Evolutionary conservation across 2,329 filamentous ascomycete genomes (phyloP), one percentile per base, ranked within the genome.

Genomic region (Huntiella omanensis): DNA sequence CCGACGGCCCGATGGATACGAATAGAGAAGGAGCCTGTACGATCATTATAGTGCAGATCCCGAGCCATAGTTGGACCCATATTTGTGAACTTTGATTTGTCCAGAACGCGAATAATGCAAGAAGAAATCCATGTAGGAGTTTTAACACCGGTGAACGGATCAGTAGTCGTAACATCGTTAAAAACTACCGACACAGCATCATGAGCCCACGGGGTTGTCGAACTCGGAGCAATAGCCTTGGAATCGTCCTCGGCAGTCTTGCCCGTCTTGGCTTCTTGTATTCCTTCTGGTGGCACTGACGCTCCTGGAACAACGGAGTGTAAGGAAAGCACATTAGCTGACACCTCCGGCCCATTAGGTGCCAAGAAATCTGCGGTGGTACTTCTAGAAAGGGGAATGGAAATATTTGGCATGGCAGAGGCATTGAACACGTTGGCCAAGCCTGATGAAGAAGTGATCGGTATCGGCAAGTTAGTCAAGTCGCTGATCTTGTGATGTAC

Each of bases 1-100:
- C 77, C 77, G 40, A 80, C 70, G 2, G 65, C 62, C 1, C 73
- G 70, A 7, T 70, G 66, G 34, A 84, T 62, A 5, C 70, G 66
- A 45, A 85, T 63, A 12, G 69, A 68, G 57, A 85, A 80, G 47
- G 73, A 69, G 39, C 80, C 80, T 5, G 67, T 68, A 16, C 61
- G 60, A 2, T 66, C 59, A 52, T 73, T 69, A 58, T 81, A 83
- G 3, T 67, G 68, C 17, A 85, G 71, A 53, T 80, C 73, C 3
- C 65, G 64, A 53, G 79, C 75, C 17, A 76, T 64, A 39, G 65
- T 66, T 7, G 65, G 65, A 52, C 66, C 66, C 8, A 79, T 65
- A n/a, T 69, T 62, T 36, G 62, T 62, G 54, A 78, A 75, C 49
- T 69, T 72, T 4, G 62, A 54, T n/a, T 64, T 68, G 48, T 71